These are phyloP conservation scores for Zasmidium citrigriseum DNA, from an alignment of 2,329 filamentous ascomycete genomes.

Conservation along the genomic window DNA sequence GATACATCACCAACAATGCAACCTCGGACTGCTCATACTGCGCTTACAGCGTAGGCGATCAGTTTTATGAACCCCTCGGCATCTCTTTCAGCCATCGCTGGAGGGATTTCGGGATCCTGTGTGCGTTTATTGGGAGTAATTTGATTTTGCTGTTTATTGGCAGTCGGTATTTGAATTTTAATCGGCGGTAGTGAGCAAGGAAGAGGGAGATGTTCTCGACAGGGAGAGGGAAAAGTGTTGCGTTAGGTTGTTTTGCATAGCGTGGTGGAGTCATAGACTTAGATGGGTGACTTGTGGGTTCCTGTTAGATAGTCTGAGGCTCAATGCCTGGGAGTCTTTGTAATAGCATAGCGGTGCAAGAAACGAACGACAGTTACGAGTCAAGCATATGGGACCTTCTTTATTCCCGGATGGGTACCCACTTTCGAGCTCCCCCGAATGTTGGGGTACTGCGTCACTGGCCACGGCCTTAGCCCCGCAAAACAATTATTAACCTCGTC, in stretches of 20 bases:
- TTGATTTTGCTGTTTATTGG: constrained; percentile 64
- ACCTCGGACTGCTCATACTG: constrained; percentile 77
- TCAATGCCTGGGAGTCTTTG: neutral
- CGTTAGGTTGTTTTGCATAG: constrained; percentile 1
- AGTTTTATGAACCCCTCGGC: constrained; percentile 72
- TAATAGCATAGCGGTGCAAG: too few species aligned
- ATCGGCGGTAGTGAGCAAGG: constrained; percentile 30
- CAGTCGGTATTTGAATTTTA: constrained; percentile 49
- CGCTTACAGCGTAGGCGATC: constrained; percentile 74
- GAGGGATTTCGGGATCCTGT: constrained; percentile 79
- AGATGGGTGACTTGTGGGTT: neutral
- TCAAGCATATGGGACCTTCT: too few species aligned
- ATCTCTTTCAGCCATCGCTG: constrained; percentile 70
- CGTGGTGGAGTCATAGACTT: neutral
- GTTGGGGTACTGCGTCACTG: too few species aligned
- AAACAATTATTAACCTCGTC: neutral
- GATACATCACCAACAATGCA: constrained; percentile 69
- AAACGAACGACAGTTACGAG: too few species aligned
- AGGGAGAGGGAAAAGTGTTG: neutral
- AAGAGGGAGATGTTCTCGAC: neutral
- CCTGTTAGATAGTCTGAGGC: neutral
- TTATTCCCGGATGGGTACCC: too few species aligned
- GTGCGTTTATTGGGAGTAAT: constrained; percentile 76
- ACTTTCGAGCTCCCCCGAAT: neutral
- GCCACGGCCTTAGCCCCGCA: neutral